Evolutionary conservation across 495 filamentous ascomycete species (phyloP).

Genomic region (Zalerion maritima): DNA sequence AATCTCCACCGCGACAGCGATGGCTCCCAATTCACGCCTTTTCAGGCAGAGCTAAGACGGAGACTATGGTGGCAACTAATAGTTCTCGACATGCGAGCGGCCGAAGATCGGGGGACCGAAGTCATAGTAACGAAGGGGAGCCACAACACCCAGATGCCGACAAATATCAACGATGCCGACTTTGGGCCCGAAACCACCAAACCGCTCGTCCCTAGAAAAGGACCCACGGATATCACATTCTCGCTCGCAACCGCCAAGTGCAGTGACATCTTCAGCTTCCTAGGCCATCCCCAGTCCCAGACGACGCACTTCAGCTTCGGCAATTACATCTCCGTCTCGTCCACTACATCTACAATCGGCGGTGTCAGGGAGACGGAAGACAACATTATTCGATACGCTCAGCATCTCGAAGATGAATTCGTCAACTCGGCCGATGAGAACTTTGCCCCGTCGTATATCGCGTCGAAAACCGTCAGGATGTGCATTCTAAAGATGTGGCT

Average conservation of each 20-base stretch:
- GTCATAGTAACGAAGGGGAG: constrained; percentile 43
- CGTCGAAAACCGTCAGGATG: constrained; percentile 26
- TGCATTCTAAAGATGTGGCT: constrained; percentile 53
- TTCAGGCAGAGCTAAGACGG: constrained; percentile 60
- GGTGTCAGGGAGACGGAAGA: constrained; percentile 12
- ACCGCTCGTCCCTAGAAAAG: constrained; percentile 33
- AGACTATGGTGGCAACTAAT: constrained; percentile 66
- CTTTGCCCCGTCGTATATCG: constrained; percentile 12
- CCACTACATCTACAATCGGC: no score
- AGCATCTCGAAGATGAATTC: constrained; percentile 16
- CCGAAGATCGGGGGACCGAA: constrained; percentile 62
- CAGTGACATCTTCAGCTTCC: constrained; percentile 32
- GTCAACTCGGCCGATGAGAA: constrained; percentile 12
- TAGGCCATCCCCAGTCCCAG: constrained; percentile 15
- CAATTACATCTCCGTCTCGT: background rate
- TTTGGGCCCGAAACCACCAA: constrained; percentile 42
- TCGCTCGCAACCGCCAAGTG: constrained; percentile 42
- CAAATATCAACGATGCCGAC: constrained; percentile 60
- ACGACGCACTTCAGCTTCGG: background rate
- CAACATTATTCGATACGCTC: constrained; percentile 12
- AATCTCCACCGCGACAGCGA: constrained; percentile 53
- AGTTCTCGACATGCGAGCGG: constrained; percentile 52
- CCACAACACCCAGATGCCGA: constrained; percentile 48
- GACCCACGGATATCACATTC: constrained; percentile 58
- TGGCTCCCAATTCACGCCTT: constrained; percentile 34